Base-by-base conservation (phyloP, 2,329 filamentous ascomycete species). In the Paraconiothyrium sp. region DNA sequence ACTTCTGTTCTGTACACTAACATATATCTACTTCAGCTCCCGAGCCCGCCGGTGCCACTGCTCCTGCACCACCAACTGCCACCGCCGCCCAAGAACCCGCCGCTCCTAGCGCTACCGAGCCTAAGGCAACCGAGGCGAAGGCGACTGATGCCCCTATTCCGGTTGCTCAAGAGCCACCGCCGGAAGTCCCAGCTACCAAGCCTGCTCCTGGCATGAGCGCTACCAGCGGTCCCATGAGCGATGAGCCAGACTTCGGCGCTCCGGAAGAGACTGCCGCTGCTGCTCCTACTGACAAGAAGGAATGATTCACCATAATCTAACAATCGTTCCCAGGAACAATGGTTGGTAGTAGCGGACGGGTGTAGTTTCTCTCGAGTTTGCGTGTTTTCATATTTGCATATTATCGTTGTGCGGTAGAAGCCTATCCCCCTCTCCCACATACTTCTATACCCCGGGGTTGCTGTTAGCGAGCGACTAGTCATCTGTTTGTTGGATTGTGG, bases 161-260 rank as follows among this genome's bases (percentile, higher is more conserved):
- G 20, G 61, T 64, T 37, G 64, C 64, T 32, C 55, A 69, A 2
- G 61, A 70, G 22, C 65, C 69, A 41, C 56, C 68, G 10, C 71
- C 74, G 6, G 66, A 66, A 11, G 58, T 75, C 44, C 74, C 76
- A 4, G 58, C 67, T 8, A 65, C 64, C 13, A 68, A 73, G 63
- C 70, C 72, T 27, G 75, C 75, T 24, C 73, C 73, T 20, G 76
- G 76, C 37, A 79, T 79, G 77, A 78, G 75, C 39, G 77, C 77
- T 13, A 79, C 77, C 10, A 78, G 75, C 37, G 77, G 77, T 16
- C 77, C 77, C 10, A 60, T 79, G 68, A 69, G 67, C 43, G 76
- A 77, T 27, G 68, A 76, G 54, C 71, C 70, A 30, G 67, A 72
- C 57, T 75, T 78, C 43, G 62, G 61, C 30, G 63, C 66, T 20